phyloP scores from a whole-genome alignment of 495 filamentous ascomycete species.

The Ramalina peruviana region DNA sequence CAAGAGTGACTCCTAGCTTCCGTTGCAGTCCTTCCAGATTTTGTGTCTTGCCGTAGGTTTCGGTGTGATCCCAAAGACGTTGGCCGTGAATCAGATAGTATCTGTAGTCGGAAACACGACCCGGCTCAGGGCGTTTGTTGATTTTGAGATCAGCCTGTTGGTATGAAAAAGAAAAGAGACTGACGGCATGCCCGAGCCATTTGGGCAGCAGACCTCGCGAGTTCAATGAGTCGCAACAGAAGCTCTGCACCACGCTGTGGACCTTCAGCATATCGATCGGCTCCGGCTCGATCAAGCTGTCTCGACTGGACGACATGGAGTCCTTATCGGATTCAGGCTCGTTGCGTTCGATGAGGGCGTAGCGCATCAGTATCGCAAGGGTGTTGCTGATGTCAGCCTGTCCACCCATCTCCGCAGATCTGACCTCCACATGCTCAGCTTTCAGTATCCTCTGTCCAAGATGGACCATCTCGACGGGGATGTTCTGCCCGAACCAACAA shows the following conservation, averaged over 20 bases:
- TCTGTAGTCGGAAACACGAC: constrained; percentile 18
- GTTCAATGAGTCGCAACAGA: constrained; percentile 55
- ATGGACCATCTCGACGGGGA: constrained; percentile 61
- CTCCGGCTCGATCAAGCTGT: constrained; percentile 35
- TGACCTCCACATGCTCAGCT: constrained; percentile 34
- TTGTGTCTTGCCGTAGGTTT: constrained; percentile 27
- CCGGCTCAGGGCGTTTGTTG: constrained; percentile 7
- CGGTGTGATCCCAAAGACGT: constrained; percentile 26
- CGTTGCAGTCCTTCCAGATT: constrained; percentile 26
- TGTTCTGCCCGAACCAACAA: constrained; percentile 57
- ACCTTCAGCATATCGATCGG: constrained; percentile 59
- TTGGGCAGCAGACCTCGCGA: constrained; percentile 28
- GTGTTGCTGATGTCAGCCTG: constrained; percentile 53
- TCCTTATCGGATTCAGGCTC: constrained; percentile 30
- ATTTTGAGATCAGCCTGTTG: constrained; percentile 16
- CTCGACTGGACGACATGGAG: constrained; percentile 27
- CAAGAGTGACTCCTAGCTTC: constrained; percentile 33
- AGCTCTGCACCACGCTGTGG: constrained; percentile 67
- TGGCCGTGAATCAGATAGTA: constrained; percentile 28
- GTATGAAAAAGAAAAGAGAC: constrained; percentile 27
- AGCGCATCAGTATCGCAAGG: constrained; percentile 50
- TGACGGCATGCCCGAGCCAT: constrained; percentile 20
- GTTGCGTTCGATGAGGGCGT: constrained; percentile 56
- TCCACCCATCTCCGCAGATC: constrained; percentile 35
- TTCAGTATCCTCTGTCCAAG: constrained; percentile 48